Evolutionary conservation across 2,329 filamentous ascomycete species (phyloP).

Genomic region (Stagonosporopsis cucurbitacearum): DNA sequence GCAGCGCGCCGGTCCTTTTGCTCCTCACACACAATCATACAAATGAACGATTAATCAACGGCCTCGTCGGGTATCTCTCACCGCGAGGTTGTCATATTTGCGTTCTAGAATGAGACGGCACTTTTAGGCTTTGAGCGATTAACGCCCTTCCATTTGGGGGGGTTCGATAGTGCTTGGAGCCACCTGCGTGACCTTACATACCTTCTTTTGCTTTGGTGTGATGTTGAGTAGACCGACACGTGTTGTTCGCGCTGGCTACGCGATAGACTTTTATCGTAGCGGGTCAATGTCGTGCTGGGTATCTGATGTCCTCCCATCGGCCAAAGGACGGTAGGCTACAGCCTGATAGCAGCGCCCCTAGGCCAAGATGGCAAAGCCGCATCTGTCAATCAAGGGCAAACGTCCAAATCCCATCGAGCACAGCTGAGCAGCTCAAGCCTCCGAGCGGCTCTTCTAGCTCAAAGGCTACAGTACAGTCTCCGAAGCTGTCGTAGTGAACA

Average conservation of each 20-base stretch:
- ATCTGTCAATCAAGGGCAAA: no score
- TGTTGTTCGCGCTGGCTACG: neutral
- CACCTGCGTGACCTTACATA: conserved; percentile 50
- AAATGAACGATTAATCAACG: conserved; percentile 56
- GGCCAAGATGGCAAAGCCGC: no score
- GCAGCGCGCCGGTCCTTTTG: conserved; percentile 12
- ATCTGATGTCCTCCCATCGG: no score
- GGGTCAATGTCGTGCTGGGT: neutral
- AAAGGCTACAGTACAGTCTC: no score
- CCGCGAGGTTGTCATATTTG: conserved; percentile 56
- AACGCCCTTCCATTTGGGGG: conserved; percentile 37
- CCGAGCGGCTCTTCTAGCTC: no score
- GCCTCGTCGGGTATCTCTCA: conserved; percentile 37
- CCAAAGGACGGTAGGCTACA: no score
- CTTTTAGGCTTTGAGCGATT: conserved; percentile 45
- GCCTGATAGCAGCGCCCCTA: no score
- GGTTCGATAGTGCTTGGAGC: conserved; percentile 36
- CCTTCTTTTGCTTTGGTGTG: neutral
- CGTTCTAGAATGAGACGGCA: conserved; percentile 50
- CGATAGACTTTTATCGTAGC: neutral
- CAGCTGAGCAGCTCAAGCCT: no score
- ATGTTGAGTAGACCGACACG: no score
- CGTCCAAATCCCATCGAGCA: no score
- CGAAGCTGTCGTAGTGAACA: no score
- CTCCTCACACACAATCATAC: conserved; percentile 51